Conservation (phyloP, 2,329 filamentous ascomycete genomes). For the Xylariaceae sp. region DNA sequence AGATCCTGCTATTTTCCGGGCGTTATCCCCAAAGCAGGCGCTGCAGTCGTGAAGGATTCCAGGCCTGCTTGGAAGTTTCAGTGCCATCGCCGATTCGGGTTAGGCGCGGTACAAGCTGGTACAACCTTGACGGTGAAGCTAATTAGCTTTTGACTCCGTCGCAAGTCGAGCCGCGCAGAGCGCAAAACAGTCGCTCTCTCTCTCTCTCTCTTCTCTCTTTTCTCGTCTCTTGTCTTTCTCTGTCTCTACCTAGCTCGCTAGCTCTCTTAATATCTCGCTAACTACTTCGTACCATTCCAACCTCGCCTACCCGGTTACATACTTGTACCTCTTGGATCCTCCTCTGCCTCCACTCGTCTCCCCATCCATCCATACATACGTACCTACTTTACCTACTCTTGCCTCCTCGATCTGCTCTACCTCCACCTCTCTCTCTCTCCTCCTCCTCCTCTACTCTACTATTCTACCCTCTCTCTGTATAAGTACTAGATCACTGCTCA, state of each 20-base stretch:
- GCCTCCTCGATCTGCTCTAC: too few species aligned
- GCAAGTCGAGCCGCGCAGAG: background rate
- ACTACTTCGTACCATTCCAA: too few species aligned
- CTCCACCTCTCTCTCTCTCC: constrained; percentile 12
- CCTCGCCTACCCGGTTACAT: too few species aligned
- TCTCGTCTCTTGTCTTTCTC: background rate
- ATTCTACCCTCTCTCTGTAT: background rate
- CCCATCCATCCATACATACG: too few species aligned
- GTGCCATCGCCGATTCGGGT: constrained; percentile 14
- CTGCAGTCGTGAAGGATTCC: constrained; percentile 11
- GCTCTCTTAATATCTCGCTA: too few species aligned
- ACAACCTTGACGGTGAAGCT: constrained; percentile 24
- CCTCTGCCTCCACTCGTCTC: too few species aligned
- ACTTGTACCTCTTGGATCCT: too few species aligned
- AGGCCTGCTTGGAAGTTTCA: constrained; percentile 5
- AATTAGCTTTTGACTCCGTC: background rate
- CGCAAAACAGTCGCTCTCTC: background rate
- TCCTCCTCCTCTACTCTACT: constrained; percentile 10
- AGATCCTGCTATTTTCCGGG: too few species aligned
- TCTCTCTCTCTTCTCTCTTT: constrained; percentile 23
- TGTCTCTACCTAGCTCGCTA: too few species aligned
- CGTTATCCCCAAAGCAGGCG: too few species aligned
- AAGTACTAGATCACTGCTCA: background rate
- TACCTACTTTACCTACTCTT: too few species aligned
- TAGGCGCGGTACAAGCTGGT: constrained; percentile 3